Evolutionary conservation across 2,329 filamentous ascomycete genomes (phyloP).

Genomic region (Erysiphe pulchra): DNA sequence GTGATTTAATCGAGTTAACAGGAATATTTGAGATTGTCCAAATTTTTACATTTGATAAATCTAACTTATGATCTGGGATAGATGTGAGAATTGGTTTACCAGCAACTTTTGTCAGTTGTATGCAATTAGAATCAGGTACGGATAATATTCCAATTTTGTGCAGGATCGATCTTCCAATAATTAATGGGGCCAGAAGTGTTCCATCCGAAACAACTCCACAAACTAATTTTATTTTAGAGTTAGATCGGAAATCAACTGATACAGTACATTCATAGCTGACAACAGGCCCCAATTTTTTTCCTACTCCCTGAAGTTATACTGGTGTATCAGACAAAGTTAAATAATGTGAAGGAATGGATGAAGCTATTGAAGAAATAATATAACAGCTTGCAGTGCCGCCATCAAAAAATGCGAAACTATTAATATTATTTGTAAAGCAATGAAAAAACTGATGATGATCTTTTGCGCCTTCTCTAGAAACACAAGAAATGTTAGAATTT

Average conservation of each 20-base stretch:
- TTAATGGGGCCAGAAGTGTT: background rate
- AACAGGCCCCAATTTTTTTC: background rate
- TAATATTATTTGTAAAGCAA: background rate
- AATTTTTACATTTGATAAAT: background rate
- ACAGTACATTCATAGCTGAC: background rate
- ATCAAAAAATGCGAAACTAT: background rate
- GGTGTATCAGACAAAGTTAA: background rate
- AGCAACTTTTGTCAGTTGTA: background rate
- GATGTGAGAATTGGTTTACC: background rate
- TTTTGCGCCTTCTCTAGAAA: background rate
- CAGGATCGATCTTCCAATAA: background rate
- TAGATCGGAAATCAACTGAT: background rate
- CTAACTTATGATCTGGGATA: background rate
- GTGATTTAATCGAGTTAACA: background rate
- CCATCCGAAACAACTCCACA: background rate
- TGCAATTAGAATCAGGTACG: background rate
- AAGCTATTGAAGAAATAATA: background rate
- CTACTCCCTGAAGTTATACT: background rate
- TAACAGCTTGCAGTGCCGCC: background rate
- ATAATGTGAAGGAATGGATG: background rate
- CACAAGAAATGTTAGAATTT: background rate
- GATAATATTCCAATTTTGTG: background rate
- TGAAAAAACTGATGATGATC: background rate
- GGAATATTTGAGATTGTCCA: background rate
- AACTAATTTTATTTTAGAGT: background rate